Percentiles rank a stretch among this genome's conserved stretches.
These are phyloP conservation scores for Fusarium sacchari DNA, from an alignment of 2,329 filamentous ascomycete genomes.

Conservation along the genomic window DNA sequence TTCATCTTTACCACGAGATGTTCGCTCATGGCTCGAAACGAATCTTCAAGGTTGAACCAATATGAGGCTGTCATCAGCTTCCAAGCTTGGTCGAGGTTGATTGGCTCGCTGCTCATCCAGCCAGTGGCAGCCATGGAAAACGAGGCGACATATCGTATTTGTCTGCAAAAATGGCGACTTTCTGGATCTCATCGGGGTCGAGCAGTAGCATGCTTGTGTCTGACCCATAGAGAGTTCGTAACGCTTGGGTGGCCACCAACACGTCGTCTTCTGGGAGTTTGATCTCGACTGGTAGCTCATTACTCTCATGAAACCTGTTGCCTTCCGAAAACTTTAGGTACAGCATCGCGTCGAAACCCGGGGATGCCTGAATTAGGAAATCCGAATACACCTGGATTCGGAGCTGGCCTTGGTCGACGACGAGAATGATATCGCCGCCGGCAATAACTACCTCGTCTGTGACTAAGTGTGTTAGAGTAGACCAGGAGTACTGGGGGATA, in stretches of 20 bases:
- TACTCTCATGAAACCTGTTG: background rate
- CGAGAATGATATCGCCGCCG: no score
- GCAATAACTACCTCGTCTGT: background rate
- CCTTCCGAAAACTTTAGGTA: background rate
- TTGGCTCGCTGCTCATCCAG: no score
- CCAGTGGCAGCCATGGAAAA: no score
- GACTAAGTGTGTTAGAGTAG: background rate
- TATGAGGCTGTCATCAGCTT: no score
- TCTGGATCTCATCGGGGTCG: background rate
- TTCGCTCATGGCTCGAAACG: no score
- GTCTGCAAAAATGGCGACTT: no score
- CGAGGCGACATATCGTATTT: no score
- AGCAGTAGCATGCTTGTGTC: background rate
- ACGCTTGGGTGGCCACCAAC: background rate
- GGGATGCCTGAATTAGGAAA: accelerated
- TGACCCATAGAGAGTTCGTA: background rate
- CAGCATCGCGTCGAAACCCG: background rate
- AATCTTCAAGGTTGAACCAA: no score
- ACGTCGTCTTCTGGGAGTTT: background rate
- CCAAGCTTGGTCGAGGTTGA: no score
- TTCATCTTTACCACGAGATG: no score
- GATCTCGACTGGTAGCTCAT: background rate
- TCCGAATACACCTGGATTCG: no score
- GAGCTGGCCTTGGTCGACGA: no score
- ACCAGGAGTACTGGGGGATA: background rate